Base-by-base conservation (phyloP, 31 red algal genomes). In the Odonthalia washingtoniensis region DNA sequence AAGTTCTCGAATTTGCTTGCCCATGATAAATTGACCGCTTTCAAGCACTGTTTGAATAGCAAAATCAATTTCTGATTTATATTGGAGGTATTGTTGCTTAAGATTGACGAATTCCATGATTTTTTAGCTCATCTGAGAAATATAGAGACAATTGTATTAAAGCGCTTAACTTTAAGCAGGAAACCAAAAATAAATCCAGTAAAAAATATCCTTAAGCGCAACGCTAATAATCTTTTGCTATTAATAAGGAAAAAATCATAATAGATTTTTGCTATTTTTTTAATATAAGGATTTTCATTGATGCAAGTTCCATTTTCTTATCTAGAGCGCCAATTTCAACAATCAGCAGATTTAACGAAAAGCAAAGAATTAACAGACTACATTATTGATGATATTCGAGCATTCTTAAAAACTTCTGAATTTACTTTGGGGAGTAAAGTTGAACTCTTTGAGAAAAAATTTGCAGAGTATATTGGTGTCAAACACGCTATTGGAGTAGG, bases 391-490 rank as follows among this genome's bases (percentile, higher is more conserved):
- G 94, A 64, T 40, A 86, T 96, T 63, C 41, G 44, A 30, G 9
- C 70, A 31, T 89, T 96, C 35, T 67, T 82, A 1, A 69, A 82
- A 36, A 78, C n/a, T 70, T 44, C 42, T 44, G 42, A 78, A 3
- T 96, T 91, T 37, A 96, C 93, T 39, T 60, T 96, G 28, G 94
- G 94, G 21, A 90, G 87, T 3, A 68, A 87, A 41, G 94, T 96
- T 24, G 53, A 53, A 3, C 37, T 66, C 63, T 42, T 93, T 1
- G 94, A 96, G 75, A 78, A 77, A 3, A 46, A 78, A 32, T 74
- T 96, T 21, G 79, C 75, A 36, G 40, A 39, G 30, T 93, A 87
- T 63, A 44, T 44, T 44, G 42, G 42, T 44, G 64, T 67, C 64
- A 67, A 35, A 33, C 30, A 67, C 33, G 64, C 64, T 35, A 67